A percentile compares a stretch with the other conserved stretches of the same genome.
Evolutionary conservation across 2,329 filamentous ascomycete species (phyloP).

Genomic region (Diaporthe longicolla): DNA sequence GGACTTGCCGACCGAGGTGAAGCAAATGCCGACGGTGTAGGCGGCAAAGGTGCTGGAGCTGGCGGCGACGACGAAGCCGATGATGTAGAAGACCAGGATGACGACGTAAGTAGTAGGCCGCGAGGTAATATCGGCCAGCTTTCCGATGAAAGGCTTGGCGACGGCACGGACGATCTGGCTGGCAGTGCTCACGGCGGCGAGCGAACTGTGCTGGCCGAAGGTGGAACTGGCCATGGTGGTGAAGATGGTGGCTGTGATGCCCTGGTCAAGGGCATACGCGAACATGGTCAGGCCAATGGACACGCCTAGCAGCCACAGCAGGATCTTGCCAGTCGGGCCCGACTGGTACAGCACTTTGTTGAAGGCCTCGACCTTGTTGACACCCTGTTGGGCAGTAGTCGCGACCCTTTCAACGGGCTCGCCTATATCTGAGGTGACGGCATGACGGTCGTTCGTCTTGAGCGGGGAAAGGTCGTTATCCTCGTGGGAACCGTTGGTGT

Average conservation of each 20-base stretch:
- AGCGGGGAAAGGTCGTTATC: conserved; percentile 26
- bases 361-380: conserved; percentile 55
- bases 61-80: conserved; percentile 55
- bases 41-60: conserved; percentile 51
- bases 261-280: conserved; percentile 55
- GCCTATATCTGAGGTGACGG: conserved; percentile 24
- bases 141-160: conserved; percentile 57
- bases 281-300: conserved; percentile 54
- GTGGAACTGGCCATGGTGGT: conserved; percentile 53
- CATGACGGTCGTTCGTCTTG: conserved; percentile 28
- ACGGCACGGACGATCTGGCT: conserved; percentile 56
- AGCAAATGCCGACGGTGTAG: conserved; percentile 54
- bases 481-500: conserved; percentile 5
- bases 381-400: conserved; percentile 45
- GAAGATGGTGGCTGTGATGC: conserved; percentile 53
- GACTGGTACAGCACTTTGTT: conserved; percentile 58
- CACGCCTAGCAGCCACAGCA: conserved; percentile 54
- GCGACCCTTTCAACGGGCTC: conserved; percentile 24
- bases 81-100: conserved; percentile 55
- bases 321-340: conserved; percentile 51
- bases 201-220: conserved; percentile 51
- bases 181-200: conserved; percentile 52
- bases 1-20: conserved; percentile 55
- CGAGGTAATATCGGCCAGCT: conserved; percentile 56
- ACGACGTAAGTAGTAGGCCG: conserved; percentile 57